Conservation (phyloP, 106 monocot species). For the Hemerocallis citrina region DNA sequence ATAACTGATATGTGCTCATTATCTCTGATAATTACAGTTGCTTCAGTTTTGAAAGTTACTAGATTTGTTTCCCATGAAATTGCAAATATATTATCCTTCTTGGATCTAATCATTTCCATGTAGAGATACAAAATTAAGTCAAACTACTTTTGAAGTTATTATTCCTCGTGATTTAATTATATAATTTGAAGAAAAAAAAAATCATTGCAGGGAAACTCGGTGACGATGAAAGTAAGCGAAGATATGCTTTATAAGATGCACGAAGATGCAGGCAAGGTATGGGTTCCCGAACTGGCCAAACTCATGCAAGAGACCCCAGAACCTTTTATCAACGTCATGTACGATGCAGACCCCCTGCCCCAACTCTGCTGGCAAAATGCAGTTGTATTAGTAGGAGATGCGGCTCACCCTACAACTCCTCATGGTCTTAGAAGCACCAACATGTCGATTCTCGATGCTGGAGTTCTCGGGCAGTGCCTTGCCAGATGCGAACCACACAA, state of each 20-base stretch:
- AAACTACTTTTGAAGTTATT: too few relatives aligned
- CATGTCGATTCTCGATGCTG: constrained; percentile 72
- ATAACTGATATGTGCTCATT: neutral
- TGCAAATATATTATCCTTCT: too few relatives aligned
- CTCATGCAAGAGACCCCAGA: constrained; percentile 58
- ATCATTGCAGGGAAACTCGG: constrained; percentile 46
- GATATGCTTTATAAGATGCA: constrained; percentile 55
- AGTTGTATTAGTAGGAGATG: constrained; percentile 82
- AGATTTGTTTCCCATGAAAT: too few relatives aligned
- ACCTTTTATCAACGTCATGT: constrained; percentile 78
- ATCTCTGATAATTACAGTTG: too few relatives aligned
- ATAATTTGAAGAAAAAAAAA: neutral
- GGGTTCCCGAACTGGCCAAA: constrained; percentile 54
- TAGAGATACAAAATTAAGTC: too few relatives aligned
- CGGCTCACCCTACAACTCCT: constrained; percentile 84
- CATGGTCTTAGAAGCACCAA: constrained; percentile 85
- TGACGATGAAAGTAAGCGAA: constrained; percentile 47
- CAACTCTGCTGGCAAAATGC: constrained; percentile 49
- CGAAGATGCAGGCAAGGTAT: constrained; percentile 43
- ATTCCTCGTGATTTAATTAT: neutral
- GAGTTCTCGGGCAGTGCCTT: constrained; percentile 37
- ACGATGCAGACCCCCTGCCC: constrained; percentile 63
- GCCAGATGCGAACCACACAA: constrained; percentile 32
- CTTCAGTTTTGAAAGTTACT: too few relatives aligned
- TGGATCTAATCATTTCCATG: too few relatives aligned